Conservation (phyloP, 2,329 filamentous ascomycete genomes). For the Ophiocordyceps sinensis region DNA sequence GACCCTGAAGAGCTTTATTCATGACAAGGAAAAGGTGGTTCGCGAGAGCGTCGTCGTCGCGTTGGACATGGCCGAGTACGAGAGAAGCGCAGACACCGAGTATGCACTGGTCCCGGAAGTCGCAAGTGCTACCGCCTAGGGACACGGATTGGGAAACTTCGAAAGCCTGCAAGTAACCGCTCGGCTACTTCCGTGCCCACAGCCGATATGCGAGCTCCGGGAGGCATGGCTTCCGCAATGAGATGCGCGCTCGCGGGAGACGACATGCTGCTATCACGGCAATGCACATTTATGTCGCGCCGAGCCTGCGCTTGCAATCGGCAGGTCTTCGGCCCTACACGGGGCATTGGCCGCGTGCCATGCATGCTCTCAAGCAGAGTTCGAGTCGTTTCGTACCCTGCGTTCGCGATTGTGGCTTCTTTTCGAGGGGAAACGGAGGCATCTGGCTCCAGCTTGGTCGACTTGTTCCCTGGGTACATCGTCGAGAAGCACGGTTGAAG, state of each 20-base stretch:
- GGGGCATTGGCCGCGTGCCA: no score
- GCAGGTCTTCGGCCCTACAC: no score
- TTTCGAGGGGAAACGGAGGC: no score
- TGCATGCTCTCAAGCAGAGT: no score
- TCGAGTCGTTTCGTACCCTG: no score
- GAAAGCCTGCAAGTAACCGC: slow-evolving; percentile 33
- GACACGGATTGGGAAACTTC: slow-evolving; percentile 8
- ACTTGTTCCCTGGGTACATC: no score
- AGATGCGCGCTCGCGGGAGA: neutral
- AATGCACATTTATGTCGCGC: no score
- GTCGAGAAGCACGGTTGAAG: no score
- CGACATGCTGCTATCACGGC: no score
- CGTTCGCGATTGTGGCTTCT: no score
- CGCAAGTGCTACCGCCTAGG: slow-evolving; percentile 23
- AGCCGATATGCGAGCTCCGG: slow-evolving; percentile 9
- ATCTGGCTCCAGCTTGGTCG: no score
- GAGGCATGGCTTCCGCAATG: neutral
- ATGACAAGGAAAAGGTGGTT: slow-evolving; percentile 87
- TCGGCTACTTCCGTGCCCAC: slow-evolving; percentile 40
- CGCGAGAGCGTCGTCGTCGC: slow-evolving; percentile 91
- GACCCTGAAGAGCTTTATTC: slow-evolving; percentile 64
- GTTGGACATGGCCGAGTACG: slow-evolving; percentile 94
- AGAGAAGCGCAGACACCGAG: slow-evolving; percentile 75
- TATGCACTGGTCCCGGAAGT: slow-evolving; percentile 78
- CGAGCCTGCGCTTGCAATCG: no score